Evolutionary conservation across 2,329 filamentous ascomycete species (phyloP).

Genomic region (Diaporthe ampelina): DNA sequence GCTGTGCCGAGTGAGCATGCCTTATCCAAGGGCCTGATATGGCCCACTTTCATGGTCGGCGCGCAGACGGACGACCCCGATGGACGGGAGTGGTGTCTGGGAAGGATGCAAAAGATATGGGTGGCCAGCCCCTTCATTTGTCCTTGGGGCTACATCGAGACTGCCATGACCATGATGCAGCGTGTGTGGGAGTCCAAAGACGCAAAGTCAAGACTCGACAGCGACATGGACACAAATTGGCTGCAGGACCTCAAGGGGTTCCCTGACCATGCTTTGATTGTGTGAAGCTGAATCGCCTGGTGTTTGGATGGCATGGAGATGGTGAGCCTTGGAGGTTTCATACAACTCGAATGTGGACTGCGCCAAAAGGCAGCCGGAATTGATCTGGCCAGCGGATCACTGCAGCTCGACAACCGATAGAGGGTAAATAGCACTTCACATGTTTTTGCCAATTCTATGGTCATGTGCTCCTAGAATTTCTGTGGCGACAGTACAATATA

Average conservation of each 20-base stretch:
- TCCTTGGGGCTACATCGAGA: constrained; percentile 65
- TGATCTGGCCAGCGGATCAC: background rate
- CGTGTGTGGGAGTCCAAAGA: constrained; percentile 58
- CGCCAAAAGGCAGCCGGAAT: too few relatives aligned
- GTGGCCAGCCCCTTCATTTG: constrained; percentile 55
- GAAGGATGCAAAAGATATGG: constrained; percentile 52
- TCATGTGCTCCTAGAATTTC: too few relatives aligned
- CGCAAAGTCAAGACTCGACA: constrained; percentile 41
- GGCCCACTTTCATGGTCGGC: constrained; percentile 70
- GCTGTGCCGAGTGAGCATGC: constrained; percentile 63
- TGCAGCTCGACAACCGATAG: too few relatives aligned
- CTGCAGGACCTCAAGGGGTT: constrained; percentile 59
- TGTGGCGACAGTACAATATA: too few relatives aligned
- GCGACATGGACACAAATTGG: constrained; percentile 52
- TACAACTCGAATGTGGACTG: background rate
- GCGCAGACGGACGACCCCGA: constrained; percentile 61
- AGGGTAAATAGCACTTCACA: too few relatives aligned
- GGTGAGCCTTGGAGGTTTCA: too few relatives aligned
- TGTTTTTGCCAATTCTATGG: too few relatives aligned
- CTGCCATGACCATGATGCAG: constrained; percentile 60
- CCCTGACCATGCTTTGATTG: constrained; percentile 59
- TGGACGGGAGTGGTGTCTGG: constrained; percentile 63
- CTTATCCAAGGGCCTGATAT: constrained; percentile 69
- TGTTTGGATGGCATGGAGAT: background rate
- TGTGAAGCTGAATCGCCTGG: constrained; percentile 45